A percentile compares a stretch with the other conserved stretches of the same genome.
Evolutionary conservation across 2,329 filamentous ascomycete species (phyloP).

Genomic region (Aspergillus aculeatus): DNA sequence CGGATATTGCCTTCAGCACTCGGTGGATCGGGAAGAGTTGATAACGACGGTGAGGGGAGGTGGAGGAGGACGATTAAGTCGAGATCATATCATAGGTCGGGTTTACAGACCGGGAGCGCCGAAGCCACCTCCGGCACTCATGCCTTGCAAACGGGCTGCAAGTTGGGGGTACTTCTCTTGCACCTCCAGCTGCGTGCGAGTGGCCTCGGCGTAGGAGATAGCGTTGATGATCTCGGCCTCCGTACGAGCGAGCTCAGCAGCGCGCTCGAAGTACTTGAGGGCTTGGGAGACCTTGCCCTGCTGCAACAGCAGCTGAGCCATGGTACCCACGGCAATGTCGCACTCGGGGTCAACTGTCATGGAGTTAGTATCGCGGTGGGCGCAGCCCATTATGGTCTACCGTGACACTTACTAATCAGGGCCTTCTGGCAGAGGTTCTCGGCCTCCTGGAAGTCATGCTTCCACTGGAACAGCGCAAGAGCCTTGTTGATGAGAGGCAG

Average conservation of each 20-base stretch:
- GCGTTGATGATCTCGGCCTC: conserved; percentile 96
- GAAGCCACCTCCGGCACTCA: conserved; percentile 45
- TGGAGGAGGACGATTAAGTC: conserved; percentile 6
- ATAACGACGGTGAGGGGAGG: conserved; percentile 15
- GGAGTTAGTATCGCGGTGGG: conserved; percentile 14
- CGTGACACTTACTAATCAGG: conserved; percentile 73
- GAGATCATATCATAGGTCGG: conserved; percentile 4
- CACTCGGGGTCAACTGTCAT: conserved; percentile 88
- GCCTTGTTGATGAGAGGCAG: conserved; percentile 98
- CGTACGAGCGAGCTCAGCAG: conserved; percentile 88
- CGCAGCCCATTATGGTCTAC: not conserved
- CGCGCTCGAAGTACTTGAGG: conserved; percentile 94
- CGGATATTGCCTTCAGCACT: conserved; percentile 3
- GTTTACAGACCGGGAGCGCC: conserved; percentile 36
- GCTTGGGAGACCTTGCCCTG: conserved; percentile 96
- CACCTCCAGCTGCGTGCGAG: conserved; percentile 89
- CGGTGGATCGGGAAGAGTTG: conserved; percentile 8
- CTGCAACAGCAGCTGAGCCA: conserved; percentile 95
- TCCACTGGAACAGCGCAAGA: conserved; percentile 95
- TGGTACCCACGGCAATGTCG: conserved; percentile 96
- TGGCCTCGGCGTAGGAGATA: conserved; percentile 94
- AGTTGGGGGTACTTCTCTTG: conserved; percentile 83
- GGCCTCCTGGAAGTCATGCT: conserved; percentile 90
- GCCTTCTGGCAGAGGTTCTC: conserved; percentile 97
- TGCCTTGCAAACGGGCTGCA: conserved; percentile 67